phyloP scores from a whole-genome alignment of 805 yeast genomes.

The Candida maltosa region DNA sequence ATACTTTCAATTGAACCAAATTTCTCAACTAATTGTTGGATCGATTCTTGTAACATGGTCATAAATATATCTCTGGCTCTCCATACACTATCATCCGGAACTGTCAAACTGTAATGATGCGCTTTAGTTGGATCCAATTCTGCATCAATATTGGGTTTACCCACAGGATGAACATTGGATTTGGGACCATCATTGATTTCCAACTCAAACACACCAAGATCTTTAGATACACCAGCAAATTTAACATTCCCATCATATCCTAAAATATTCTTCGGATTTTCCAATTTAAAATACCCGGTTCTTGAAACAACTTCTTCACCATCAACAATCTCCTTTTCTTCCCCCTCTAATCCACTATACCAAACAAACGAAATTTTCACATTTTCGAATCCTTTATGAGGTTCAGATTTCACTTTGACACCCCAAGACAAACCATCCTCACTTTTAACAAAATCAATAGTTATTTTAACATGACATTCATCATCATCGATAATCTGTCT shows the following conservation, averaged over 20 bases:
- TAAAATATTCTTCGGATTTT: constrained; percentile 19
- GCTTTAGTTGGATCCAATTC: constrained; percentile 56
- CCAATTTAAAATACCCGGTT: constrained; percentile 23
- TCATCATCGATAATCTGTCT: constrained; percentile 68
- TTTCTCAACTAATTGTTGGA: constrained; percentile 41
- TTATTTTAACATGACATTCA: constrained; percentile 58
- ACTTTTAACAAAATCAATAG: constrained; percentile 74
- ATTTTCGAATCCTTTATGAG: constrained; percentile 47
- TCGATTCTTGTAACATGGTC: constrained; percentile 66
- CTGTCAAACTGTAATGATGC: constrained; percentile 64
- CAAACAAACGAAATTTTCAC: constrained; percentile 65
- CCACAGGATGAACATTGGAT: constrained; percentile 41
- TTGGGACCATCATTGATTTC: constrained; percentile 55
- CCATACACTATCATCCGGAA: constrained; percentile 77
- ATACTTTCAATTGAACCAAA: constrained; percentile 19
- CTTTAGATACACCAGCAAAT: constrained; percentile 48
- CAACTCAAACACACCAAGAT: constrained; percentile 65
- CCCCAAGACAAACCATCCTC: constrained; percentile 79
- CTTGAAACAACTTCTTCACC: constrained; percentile 12
- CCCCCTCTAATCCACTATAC: constrained; percentile 76
- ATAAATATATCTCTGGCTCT: constrained; percentile 71
- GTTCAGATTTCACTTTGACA: constrained; percentile 62
- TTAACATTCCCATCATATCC: constrained; percentile 38
- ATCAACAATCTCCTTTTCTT: constrained; percentile 12
- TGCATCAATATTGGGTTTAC: constrained; percentile 24